phyloP scores from a whole-genome alignment of 2,329 filamentous ascomycete species.

The Xenosphaeropsis pyriputrescens region DNA sequence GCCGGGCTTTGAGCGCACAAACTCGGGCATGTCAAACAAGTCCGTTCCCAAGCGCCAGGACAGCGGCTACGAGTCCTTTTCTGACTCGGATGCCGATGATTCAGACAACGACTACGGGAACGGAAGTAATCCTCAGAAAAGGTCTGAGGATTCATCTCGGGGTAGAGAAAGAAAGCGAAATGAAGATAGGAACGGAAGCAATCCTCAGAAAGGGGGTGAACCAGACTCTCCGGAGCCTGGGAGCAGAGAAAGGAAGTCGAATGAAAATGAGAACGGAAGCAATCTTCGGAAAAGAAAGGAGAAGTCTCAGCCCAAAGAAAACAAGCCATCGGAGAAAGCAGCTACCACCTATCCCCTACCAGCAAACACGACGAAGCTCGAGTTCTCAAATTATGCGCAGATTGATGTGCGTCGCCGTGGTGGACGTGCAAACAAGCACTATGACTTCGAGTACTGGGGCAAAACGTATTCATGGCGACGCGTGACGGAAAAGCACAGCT shows the following conservation, averaged over 20 bases:
- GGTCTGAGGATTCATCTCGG: no score
- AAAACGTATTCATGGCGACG: constrained; percentile 74
- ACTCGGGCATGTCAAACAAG: constrained; percentile 7
- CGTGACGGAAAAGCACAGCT: constrained; percentile 50
- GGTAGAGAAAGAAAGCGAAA: no score
- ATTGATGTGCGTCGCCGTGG: constrained; percentile 65
- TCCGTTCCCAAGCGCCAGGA: constrained; percentile 20
- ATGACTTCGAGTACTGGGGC: constrained; percentile 93
- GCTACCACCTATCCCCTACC: constrained; percentile 22
- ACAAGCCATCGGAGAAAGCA: no score
- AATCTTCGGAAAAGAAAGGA: no score
- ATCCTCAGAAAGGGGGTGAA: no score
- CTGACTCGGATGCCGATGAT: constrained; percentile 21
- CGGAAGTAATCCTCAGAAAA: no score
- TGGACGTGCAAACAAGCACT: constrained; percentile 53
- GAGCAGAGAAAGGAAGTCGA: no score
- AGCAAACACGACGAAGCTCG: constrained; percentile 72
- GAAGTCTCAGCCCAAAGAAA: no score
- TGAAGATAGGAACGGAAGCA: no score
- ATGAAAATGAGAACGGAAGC: no score
- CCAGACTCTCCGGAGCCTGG: no score
- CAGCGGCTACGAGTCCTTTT: constrained; percentile 39
- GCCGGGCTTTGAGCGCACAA: constrained; percentile 28
- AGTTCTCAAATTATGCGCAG: constrained; percentile 95
- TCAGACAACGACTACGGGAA: constrained; percentile 12